phyloP scores from a whole-genome alignment of 306 rosid genomes.

The Calophaca sinica region DNA sequence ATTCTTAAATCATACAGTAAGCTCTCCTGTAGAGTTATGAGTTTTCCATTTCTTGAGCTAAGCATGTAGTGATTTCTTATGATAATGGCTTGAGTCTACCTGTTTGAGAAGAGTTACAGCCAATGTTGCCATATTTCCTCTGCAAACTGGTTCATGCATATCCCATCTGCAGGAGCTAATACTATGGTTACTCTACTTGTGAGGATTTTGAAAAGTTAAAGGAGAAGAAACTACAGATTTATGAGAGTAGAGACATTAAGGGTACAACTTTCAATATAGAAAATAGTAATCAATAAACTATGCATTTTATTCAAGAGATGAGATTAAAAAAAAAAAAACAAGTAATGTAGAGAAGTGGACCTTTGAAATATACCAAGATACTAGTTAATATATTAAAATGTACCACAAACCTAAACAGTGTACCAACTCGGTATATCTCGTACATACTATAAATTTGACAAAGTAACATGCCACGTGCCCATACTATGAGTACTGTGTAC shows the following conservation, averaged over 20 bases:
- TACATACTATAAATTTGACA: not conserved
- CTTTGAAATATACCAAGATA: no score
- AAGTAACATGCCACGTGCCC: not conserved
- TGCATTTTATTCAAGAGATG: not conserved
- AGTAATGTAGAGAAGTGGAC: not conserved
- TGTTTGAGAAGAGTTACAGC: conserved; percentile 2
- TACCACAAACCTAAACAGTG: no score
- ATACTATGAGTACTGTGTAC: not conserved
- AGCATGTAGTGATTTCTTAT: conserved; percentile 30
- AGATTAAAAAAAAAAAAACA: not conserved
- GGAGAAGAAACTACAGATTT: not conserved
- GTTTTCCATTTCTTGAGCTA: conserved; percentile 31
- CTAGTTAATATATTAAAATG: no score
- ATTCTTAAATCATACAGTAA: not conserved
- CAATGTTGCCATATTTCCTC: not conserved
- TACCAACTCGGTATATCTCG: not conserved
- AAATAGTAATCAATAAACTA: not conserved
- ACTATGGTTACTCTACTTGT: not conserved
- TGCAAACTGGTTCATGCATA: not conserved
- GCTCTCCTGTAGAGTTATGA: conserved; percentile 24
- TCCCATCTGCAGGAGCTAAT: not conserved
- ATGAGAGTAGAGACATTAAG: not conserved
- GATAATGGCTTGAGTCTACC: not conserved
- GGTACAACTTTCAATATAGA: not conserved
- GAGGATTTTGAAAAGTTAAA: conserved; percentile 6